Base-by-base conservation (phyloP, 2,329 filamentous ascomycete species). In the Aphanoascus verrucosus region DNA sequence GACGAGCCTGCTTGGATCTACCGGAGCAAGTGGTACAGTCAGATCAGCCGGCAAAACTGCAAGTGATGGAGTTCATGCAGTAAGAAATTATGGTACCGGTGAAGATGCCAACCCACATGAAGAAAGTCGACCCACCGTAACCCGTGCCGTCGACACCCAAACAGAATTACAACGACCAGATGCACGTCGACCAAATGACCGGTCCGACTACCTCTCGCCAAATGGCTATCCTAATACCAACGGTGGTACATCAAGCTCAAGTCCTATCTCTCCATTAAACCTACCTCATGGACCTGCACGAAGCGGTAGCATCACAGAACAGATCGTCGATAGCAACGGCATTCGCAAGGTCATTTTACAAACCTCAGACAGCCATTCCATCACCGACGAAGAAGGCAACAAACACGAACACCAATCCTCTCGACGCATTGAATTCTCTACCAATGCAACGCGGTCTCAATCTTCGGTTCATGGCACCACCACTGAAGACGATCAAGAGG, bases 291-390 rank as follows among this genome's bases (percentile, higher is more conserved):
- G 77, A 7, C 73, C 75, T 3, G 82, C 83, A 5, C 77, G 85
- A 54, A 87, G 83, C 60, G 86, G 86, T 28, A 87, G 83, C 64
- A 88, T 90, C 61, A 88, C 85, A 0, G 85, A 90, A 67, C 86
- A 85, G 56, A 74, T 86, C n/a, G 73, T 89, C 53, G 84, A 90
- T 62, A 75, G 83, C 1, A 81, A 83, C 53, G 86, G 86, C 1
- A 77, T 89, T 50, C 80, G 81, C 58, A 91, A 91, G 69, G 80
- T 88, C 43, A 80, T 91, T 0, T 73, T 91, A 23, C 83, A 88
- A 63, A 82, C 82, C 2, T 82, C 52, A 17, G 34, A 50, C 41
- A 54, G 32, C 31, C 46, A 50, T 41, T 44, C 52, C 3, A 8
- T 17, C n/a, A 50, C 52, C n/a, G 52, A 50, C 17, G 41, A 44